phyloP scores from a whole-genome alignment of 345 rosid species.

The Populus davidiana region DNA sequence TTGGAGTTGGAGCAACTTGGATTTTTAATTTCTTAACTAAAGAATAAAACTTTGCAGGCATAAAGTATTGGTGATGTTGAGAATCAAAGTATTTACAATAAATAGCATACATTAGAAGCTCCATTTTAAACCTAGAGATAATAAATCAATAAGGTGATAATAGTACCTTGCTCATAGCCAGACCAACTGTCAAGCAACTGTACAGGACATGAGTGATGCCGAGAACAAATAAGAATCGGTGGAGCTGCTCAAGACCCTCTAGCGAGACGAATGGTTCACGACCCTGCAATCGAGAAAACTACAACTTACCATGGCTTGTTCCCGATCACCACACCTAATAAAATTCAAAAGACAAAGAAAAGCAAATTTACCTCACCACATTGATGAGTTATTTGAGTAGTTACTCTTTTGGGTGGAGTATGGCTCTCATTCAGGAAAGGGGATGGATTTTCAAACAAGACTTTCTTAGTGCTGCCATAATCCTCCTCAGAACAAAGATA shows the following conservation, averaged over 20 bases:
- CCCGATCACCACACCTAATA: not conserved
- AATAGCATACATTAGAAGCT: no score
- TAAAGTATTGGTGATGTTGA: no score
- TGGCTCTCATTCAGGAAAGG: constrained; percentile 43
- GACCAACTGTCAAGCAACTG: constrained; percentile 82
- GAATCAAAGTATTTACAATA: no score
- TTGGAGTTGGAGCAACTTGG: no score
- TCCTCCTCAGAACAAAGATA: constrained; percentile 74
- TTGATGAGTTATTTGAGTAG: constrained; percentile 41
- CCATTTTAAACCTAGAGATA: no score
- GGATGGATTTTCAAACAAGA: constrained; percentile 36
- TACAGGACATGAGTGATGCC: constrained; percentile 88
- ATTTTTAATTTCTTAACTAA: no score
- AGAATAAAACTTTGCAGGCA: no score
- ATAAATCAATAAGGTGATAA: not conserved
- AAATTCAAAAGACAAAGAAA: not conserved
- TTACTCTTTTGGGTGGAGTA: constrained; percentile 53
- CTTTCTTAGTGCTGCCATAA: constrained; percentile 36
- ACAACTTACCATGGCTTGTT: constrained; percentile 1
- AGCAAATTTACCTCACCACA: constrained; percentile 63
- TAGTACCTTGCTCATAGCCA: constrained; percentile 89
- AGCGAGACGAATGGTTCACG: constrained; percentile 84
- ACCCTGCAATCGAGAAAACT: constrained; percentile 47
- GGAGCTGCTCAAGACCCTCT: constrained; percentile 86
- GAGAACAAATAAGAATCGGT: constrained; percentile 80